These are phyloP conservation scores for Austropuccinia psidii DNA, from an alignment of 1,284 basidiomycete species.

Conservation along the genomic window DNA sequence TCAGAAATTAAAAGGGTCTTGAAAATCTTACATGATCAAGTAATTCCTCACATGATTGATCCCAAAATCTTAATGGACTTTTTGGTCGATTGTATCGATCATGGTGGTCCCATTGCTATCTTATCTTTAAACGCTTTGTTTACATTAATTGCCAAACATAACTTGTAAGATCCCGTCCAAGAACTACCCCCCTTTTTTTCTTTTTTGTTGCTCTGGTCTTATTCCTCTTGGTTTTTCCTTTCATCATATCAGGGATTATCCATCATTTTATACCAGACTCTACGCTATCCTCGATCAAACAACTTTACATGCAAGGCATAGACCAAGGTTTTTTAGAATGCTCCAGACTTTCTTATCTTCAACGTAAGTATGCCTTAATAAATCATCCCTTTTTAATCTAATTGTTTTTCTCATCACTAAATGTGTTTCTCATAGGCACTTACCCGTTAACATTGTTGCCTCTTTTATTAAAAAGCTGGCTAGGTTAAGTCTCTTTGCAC, in stretches of 20 bases:
- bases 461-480: slow-evolving; percentile 89
- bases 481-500: slow-evolving; percentile 70
- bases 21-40: slow-evolving; percentile 70
- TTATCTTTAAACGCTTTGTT: slow-evolving; percentile 87
- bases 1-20: slow-evolving; percentile 58
- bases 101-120: slow-evolving; percentile 78
- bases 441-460: slow-evolving; percentile 79
- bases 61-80: slow-evolving; percentile 79
- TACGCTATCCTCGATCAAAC: slow-evolving; percentile 80
- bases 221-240: not conserved
- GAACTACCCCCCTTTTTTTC: not conserved
- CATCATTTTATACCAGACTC: slow-evolving; percentile 86
- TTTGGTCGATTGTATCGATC: slow-evolving; percentile 77
- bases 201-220: not conserved
- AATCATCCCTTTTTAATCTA: not conserved
- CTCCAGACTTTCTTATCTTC: slow-evolving; percentile 83
- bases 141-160: slow-evolving; percentile 83
- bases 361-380: slow-evolving; percentile 55
- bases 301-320: slow-evolving; percentile 81
- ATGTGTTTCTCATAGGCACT: slow-evolving; percentile 55
- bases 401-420: slow-evolving; percentile 24
- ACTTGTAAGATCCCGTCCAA: slow-evolving; percentile 61
- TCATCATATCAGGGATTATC: slow-evolving; percentile 65
- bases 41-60: slow-evolving; percentile 73
- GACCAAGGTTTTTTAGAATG: slow-evolving; percentile 89